phyloP scores from a whole-genome alignment of 23 red algal species.

The Rhodosorus marinus region DNA sequence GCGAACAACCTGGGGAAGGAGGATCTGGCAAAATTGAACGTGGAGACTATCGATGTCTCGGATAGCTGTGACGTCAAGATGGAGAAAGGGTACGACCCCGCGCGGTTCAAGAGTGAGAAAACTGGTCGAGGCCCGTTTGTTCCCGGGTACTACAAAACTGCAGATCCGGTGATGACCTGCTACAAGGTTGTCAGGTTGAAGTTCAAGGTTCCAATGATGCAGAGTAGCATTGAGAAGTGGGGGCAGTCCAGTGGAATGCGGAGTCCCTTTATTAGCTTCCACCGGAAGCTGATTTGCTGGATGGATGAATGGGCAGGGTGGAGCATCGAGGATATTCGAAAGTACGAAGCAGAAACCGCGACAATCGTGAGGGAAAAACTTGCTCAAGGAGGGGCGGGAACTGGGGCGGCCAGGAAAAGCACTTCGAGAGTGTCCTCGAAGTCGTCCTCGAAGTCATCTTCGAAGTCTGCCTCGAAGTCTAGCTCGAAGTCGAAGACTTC shows the following conservation, averaged over 20 bases:
- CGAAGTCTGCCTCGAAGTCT: too few species aligned
- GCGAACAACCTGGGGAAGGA: slow-evolving; percentile 17
- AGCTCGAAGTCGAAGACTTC: too few species aligned
- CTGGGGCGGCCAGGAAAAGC: too few species aligned
- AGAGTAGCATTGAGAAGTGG: slow-evolving; percentile 39
- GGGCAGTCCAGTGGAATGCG: slow-evolving; percentile 29
- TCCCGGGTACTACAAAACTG: slow-evolving; percentile 11
- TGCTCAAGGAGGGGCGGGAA: not conserved
- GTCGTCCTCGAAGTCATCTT: too few species aligned
- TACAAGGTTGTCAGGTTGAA: slow-evolving; percentile 44
- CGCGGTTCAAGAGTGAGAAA: slow-evolving; percentile 15
- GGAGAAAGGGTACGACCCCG: slow-evolving; percentile 32
- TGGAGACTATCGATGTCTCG: slow-evolving; percentile 39
- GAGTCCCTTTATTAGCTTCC: slow-evolving; percentile 26
- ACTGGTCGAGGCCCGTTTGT: slow-evolving; percentile 35
- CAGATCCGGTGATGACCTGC: slow-evolving; percentile 16
- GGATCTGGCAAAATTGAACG: slow-evolving; percentile 29
- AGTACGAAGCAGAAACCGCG: slow-evolving; percentile 30
- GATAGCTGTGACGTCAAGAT: slow-evolving; percentile 3
- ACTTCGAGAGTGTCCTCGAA: too few species aligned
- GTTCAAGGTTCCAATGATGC: slow-evolving; percentile 35
- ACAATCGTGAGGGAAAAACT: slow-evolving; percentile 1
- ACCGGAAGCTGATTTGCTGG: slow-evolving; percentile 55
- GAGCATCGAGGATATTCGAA: slow-evolving; percentile 22
- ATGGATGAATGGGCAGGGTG: slow-evolving; percentile 35